These are phyloP conservation scores for Eragrostis tef DNA, from an alignment of 202 grass and related monocot species.

Conservation along the genomic window DNA sequence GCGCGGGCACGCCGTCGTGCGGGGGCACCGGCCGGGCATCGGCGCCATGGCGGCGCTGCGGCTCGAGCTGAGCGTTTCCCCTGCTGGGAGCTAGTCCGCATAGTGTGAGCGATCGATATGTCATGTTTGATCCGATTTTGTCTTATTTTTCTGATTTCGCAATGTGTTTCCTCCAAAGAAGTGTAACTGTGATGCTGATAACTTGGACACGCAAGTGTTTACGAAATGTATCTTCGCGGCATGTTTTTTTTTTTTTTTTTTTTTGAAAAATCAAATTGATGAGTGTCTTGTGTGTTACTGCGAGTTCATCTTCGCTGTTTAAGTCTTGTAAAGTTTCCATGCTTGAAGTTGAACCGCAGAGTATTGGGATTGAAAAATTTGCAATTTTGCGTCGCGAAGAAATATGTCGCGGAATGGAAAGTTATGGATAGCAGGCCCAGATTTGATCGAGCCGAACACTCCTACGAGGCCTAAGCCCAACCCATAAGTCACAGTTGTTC, in stretches of 20 bases:
- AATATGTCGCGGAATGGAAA: too few species aligned
- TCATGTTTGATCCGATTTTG: background rate
- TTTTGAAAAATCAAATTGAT: background rate
- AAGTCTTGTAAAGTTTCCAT: background rate
- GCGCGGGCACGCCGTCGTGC: slow-evolving; percentile 40
- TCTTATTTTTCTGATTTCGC: background rate
- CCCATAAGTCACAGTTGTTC: background rate
- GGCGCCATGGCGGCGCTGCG: slow-evolving; percentile 15
- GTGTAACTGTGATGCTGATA: background rate
- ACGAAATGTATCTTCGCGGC: background rate
- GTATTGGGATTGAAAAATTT: background rate
- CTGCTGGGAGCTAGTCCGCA: background rate
- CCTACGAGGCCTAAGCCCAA: background rate
- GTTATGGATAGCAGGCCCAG: too few species aligned
- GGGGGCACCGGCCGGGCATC: background rate
- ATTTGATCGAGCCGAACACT: background rate
- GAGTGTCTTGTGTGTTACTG: background rate
- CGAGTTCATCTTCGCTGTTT: background rate
- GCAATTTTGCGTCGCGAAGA: too few species aligned
- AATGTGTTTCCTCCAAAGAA: background rate
- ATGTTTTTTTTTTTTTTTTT: background rate
- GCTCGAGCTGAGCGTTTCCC: slow-evolving; percentile 42
- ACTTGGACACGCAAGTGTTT: background rate
- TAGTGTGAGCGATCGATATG: background rate
- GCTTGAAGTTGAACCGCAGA: too few species aligned